Evolutionary conservation across 1,139 yeast genomes (phyloP).

Genomic region (Hanseniaspora sp.): DNA sequence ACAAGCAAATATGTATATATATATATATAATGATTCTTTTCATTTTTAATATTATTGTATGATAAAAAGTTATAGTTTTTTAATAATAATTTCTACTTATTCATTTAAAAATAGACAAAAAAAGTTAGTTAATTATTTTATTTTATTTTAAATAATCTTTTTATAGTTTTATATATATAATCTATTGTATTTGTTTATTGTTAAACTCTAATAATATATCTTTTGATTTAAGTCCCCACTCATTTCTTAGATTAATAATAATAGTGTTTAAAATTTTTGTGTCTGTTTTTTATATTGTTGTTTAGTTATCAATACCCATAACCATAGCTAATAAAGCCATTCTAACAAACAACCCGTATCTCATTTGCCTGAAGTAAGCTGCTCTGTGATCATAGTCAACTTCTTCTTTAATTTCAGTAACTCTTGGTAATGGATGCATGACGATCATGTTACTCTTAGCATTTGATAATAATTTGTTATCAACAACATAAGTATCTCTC

Average conservation of each 20-base stretch:
- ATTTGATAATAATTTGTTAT: conserved; percentile 76
- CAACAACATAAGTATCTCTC: conserved; percentile 85
- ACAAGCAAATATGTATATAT: too few relatives aligned
- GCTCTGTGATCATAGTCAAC: conserved; percentile 99
- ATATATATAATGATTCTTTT: too few relatives aligned
- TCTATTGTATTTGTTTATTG: neutral
- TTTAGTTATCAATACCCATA: conserved; percentile 61
- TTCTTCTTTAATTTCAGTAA: conserved; percentile 90
- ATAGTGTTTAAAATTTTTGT: too few relatives aligned
- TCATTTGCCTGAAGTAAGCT: conserved; percentile 98
- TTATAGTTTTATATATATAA: too few relatives aligned
- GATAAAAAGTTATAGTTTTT: too few relatives aligned
- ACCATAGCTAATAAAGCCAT: conserved; percentile 98
- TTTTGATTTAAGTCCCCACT: conserved; percentile 4
- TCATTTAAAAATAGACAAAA: too few relatives aligned
- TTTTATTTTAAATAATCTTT: too few relatives aligned
- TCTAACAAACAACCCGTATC: conserved; percentile 93
- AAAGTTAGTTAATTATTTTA: too few relatives aligned
- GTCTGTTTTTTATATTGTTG: neutral
- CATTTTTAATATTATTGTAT: too few relatives aligned
- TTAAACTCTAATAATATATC: too few relatives aligned
- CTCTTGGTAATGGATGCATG: conserved; percentile 98
- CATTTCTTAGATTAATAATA: neutral
- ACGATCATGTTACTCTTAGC: conserved; percentile 98
- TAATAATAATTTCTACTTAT: too few relatives aligned